A percentile compares a stretch with the other conserved stretches of the same genome.
Conservation (phyloP, 345 rosid species). For the Acer saccharum region DNA sequence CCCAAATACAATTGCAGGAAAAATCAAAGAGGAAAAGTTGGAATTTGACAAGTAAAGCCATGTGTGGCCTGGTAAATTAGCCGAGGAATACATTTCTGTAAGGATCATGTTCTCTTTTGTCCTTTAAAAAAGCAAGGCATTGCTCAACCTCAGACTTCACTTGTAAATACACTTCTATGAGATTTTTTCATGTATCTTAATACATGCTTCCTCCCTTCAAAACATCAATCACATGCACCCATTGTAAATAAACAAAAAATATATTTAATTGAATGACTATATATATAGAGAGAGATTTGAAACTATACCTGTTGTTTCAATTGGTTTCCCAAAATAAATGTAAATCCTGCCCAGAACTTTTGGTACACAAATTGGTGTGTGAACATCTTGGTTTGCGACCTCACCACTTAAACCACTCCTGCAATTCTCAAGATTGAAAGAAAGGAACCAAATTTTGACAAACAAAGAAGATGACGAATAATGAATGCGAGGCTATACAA, state of each 20-base stretch:
- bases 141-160: constrained; percentile 63
- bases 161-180: constrained; percentile 45
- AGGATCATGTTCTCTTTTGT: constrained; percentile 65
- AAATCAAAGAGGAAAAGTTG: constrained; percentile 33
- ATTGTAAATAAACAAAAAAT: too few species aligned
- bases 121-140: constrained; percentile 52
- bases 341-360: too few species aligned
- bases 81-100: constrained; percentile 54
- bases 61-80: constrained; percentile 39
- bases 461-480: background rate
- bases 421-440: too few species aligned
- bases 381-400: too few species aligned
- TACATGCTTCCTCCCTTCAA: constrained; percentile 41
- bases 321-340: too few species aligned
- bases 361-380: too few species aligned
- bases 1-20: background rate
- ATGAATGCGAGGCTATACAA: background rate
- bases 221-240: too few species aligned
- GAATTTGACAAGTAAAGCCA: constrained; percentile 51
- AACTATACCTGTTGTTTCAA: too few species aligned
- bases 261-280: too few species aligned
- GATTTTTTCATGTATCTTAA: constrained; percentile 49
- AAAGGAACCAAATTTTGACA: too few species aligned
- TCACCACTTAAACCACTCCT: too few species aligned
- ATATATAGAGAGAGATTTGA: too few species aligned